Conservation (phyloP, 2,329 filamentous ascomycete species). For the Knoxdaviesia capensis region DNA sequence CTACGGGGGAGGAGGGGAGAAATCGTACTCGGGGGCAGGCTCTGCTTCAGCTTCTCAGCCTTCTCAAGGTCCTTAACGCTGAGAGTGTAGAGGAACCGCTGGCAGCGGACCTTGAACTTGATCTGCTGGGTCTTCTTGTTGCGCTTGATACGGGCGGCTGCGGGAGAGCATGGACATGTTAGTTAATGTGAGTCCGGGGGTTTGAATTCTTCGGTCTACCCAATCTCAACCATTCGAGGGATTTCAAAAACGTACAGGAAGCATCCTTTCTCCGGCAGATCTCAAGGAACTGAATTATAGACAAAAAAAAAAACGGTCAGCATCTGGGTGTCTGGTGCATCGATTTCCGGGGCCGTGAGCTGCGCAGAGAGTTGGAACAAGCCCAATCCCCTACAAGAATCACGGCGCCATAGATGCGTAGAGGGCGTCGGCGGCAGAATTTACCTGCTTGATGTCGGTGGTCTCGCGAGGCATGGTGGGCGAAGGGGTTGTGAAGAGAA, state of each 20-base stretch:
- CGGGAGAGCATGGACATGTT: not conserved
- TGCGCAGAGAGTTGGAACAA: too few relatives aligned
- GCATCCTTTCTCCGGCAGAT: constrained; percentile 99
- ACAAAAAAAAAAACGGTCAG: constrained; percentile 1
- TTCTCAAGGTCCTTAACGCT: constrained; percentile 97
- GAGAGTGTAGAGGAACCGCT: constrained; percentile 90
- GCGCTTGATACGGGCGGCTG: constrained; percentile 90
- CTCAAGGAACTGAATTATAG: constrained; percentile 72
- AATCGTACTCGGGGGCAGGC: constrained; percentile 79
- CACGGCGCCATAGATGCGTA: too few relatives aligned
- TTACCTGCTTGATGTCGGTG: constrained; percentile 82
- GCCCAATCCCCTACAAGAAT: too few relatives aligned
- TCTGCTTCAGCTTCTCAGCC: constrained; percentile 99
- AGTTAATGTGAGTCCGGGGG: constrained; percentile 2
- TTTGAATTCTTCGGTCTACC: constrained; percentile 3
- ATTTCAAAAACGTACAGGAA: constrained; percentile 50
- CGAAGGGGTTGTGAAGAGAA: too few relatives aligned
- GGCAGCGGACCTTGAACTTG: constrained; percentile 99
- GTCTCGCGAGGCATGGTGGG: constrained; percentile 94
- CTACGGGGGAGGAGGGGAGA: not conserved
- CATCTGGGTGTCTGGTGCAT: not conserved
- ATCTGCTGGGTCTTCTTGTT: constrained; percentile 76
- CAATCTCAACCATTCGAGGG: not conserved
- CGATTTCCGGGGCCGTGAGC: too few relatives aligned
- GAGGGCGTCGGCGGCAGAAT: not conserved